Evolutionary conservation across 2,329 filamentous ascomycete species (phyloP).

Genomic region (Colletotrichum gloeosporioides): DNA sequence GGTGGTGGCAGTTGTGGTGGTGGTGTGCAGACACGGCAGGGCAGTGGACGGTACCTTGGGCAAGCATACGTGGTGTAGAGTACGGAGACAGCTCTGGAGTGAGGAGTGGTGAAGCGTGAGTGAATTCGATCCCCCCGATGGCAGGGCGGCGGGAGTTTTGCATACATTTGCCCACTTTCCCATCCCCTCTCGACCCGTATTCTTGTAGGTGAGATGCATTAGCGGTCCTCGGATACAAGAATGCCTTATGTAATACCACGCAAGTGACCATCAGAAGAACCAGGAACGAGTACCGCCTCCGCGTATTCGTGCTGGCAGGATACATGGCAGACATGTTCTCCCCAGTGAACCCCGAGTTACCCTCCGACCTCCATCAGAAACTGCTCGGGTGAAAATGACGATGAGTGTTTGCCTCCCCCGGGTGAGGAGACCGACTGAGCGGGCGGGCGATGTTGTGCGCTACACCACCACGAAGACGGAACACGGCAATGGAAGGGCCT

Average conservation of each 20-base stretch:
- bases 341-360: neutral
- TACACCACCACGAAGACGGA: neutral
- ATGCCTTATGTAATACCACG: neutral
- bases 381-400: neutral
- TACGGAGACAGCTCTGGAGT: neutral
- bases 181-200: neutral
- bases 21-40: neutral
- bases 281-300: neutral
- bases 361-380: neutral
- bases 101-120: neutral
- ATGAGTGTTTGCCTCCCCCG: neutral
- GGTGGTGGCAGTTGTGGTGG: neutral
- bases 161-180: constrained; percentile 15
- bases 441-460: neutral
- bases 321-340: neutral
- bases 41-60: neutral
- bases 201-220: neutral
- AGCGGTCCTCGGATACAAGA: constrained; percentile 1
- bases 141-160: constrained; percentile 4
- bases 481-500: neutral
- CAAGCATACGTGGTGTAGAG: neutral
- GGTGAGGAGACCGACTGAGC: neutral
- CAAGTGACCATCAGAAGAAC: neutral
- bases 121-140: neutral
- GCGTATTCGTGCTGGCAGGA: neutral